Base-by-base conservation (phyloP, 2,329 filamentous ascomycete species). In the Ophiostoma perfectum region DNA sequence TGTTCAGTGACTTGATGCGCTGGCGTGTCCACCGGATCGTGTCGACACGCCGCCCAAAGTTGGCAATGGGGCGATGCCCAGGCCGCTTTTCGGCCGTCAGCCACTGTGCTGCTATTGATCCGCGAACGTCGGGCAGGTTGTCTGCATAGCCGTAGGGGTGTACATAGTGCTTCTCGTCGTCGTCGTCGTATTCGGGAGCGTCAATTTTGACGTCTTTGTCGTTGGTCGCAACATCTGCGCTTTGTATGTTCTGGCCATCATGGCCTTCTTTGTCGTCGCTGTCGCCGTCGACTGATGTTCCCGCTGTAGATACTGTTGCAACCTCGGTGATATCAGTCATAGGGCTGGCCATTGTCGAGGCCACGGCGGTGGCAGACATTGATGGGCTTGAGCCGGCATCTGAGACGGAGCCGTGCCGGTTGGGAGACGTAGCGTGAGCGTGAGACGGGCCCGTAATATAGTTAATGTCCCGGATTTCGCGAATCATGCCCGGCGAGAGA, bases 21-120 rank as follows among this genome's bases (percentile, higher is more conserved):
- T 85, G 82, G 55, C 93, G 89, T 67, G 86, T 86, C 88, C 90
- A 96, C 73, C 93, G 87, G 76, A 97, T 96, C 0, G 91, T 94
- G 78, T 97, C 93, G 60, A 96, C 92, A 78, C 93, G 87, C 81
- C 87, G 88, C 71, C 91, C 91, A 8, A 87, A 77, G 63, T 81
- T 81, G 49, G 90, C 80, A 45, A 86, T 80, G 70, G 89, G 80
- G 45, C 86, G 86, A 76, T 94, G 91, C 2, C 85, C 86, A 7
- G 91, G 91, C 58, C 91, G 85, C 71, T 91, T 81, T 74, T 89
- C 88, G 52, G 83, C 81, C 52, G 86, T 82, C 58, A 94, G 80
- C 84, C 87, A 93, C 72, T 86, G 86, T 18, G 87, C 83, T 41
- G 89, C 88, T 47, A 89, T 78, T 62, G 84, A 82, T 72, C 87